Percentiles rank a stretch among this genome's conserved stretches.
These are phyloP conservation scores for Metarhizium guizhouense DNA, from an alignment of 2,329 filamentous ascomycete genomes.

Conservation along the genomic window DNA sequence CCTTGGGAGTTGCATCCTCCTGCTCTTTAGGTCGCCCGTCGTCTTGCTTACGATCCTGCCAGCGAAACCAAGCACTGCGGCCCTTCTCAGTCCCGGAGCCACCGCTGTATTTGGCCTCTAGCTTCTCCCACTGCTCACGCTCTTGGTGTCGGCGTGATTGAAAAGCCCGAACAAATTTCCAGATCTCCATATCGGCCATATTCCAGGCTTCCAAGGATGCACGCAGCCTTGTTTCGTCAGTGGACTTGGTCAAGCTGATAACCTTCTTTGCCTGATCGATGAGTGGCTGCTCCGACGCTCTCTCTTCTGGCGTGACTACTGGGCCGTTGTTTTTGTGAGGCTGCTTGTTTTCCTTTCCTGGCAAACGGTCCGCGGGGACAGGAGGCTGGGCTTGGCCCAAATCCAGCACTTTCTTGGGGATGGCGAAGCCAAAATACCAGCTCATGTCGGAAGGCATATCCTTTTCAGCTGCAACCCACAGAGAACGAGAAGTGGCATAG, in stretches of 20 bases:
- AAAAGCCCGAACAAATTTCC: slow-evolving; percentile 65
- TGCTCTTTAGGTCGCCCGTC: neutral
- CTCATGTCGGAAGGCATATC: slow-evolving; percentile 62
- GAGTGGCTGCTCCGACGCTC: slow-evolving; percentile 44
- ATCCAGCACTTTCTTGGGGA: slow-evolving; percentile 51
- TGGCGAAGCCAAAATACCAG: slow-evolving; percentile 81
- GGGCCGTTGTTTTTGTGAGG: slow-evolving; percentile 36
- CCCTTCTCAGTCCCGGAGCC: slow-evolving; percentile 47
- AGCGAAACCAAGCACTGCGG: slow-evolving; percentile 25
- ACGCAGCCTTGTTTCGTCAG: slow-evolving; percentile 36
- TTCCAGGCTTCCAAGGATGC: slow-evolving; percentile 57
- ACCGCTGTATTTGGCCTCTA: slow-evolving; percentile 55
- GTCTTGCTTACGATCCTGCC: slow-evolving; percentile 20
- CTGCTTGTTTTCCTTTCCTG: slow-evolving; percentile 8
- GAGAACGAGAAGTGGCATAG: slow-evolving; percentile 50
- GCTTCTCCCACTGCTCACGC: slow-evolving; percentile 59
- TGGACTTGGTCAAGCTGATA: slow-evolving; percentile 36
- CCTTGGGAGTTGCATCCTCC: neutral
- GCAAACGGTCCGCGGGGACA: slow-evolving; percentile 15
- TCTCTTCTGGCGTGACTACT: slow-evolving; percentile 41
- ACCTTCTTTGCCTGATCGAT: slow-evolving; percentile 40
- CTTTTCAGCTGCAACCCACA: slow-evolving; percentile 74
- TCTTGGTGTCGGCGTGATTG: slow-evolving; percentile 54
- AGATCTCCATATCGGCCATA: slow-evolving; percentile 66
- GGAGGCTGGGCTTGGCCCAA: slow-evolving; percentile 21